Evolutionary conservation across 2,329 filamentous ascomycete species (phyloP), one percentile per base, ranked within the genome.

Genomic region (Helotiales sp.): DNA sequence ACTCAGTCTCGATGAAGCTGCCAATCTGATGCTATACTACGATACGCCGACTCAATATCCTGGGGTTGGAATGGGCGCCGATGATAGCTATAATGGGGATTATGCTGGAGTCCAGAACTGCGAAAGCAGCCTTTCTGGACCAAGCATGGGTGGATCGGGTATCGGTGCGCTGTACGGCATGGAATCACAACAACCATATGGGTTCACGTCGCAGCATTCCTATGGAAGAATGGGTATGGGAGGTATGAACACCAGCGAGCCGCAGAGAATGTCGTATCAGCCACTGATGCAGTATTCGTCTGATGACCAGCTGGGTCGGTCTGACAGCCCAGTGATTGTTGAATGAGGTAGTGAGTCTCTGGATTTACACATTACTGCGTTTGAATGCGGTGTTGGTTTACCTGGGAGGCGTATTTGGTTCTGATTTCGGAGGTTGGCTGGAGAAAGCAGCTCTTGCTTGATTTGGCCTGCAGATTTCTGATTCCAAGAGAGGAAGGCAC

Each of bases 1-100:
- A 24, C 63, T 71, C 15, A 69, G 65, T 40, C 50, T 71, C 17
- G 61, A 63, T 2, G 64, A 72, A 17, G 69, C 68, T 2, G 63
- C 62, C 4, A 66, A 67, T 26, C 58, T 74, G 24, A 64, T 74
- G 67, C 65, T 70, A 30, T 74, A 70, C 59, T 74, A 74, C 60
- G 69, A 70, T 55, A 43, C 64, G 24, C 61, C 67, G 15, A 45
- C 64, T 64, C 43, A 47, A 11, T 69, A 64, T 45, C 43, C 43
- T 30, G 63, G 30, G 8, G 54, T 45, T 3, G 40, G 59, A 3
- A 20, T 52, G 60, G 54, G 55, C 4, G 20, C 64, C 1, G 43
- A 59, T 28, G 52, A 45, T 32, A 37, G 32, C 43, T 65, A 60
- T 24, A 26, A 40, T 24, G 11, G 49, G 1, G 45, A 55, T 6